These are phyloP conservation scores for Penicillium sp. DNA, from an alignment of 2,329 filamentous ascomycete species.

Conservation along the genomic window DNA sequence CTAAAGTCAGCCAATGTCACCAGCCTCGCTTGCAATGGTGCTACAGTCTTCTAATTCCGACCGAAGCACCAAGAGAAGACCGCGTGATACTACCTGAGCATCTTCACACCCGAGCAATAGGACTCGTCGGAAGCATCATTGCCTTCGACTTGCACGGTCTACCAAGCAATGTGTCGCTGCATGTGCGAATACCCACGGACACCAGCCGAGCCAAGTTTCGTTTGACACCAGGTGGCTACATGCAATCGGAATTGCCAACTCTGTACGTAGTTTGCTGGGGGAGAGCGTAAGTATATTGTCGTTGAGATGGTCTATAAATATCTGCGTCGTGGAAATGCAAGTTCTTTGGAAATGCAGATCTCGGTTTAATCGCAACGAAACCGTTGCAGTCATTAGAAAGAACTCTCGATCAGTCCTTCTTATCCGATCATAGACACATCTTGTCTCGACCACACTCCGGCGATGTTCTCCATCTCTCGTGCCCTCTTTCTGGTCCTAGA, in stretches of 20 bases:
- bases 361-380: background rate
- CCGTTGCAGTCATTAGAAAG: background rate
- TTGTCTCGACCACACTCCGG: background rate
- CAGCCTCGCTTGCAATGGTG: background rate
- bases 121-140: background rate
- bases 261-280: background rate
- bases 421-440: background rate
- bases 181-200: no score
- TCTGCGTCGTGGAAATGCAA: background rate
- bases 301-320: slow-evolving; percentile 1
- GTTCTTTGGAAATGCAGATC: background rate
- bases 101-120: background rate
- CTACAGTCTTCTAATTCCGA: background rate
- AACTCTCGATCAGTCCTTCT: background rate
- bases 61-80: background rate
- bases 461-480: background rate
- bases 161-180: no score
- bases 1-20: no score
- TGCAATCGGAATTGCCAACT: background rate
- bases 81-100: no score
- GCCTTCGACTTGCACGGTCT: no score
- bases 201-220: no score
- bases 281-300: background rate
- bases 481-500: background rate
- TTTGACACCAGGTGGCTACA: background rate